A percentile compares a stretch with the other conserved stretches of the same genome.
Evolutionary conservation across 2,329 filamentous ascomycete species (phyloP).

Genomic region (Alternaria ventricosa): DNA sequence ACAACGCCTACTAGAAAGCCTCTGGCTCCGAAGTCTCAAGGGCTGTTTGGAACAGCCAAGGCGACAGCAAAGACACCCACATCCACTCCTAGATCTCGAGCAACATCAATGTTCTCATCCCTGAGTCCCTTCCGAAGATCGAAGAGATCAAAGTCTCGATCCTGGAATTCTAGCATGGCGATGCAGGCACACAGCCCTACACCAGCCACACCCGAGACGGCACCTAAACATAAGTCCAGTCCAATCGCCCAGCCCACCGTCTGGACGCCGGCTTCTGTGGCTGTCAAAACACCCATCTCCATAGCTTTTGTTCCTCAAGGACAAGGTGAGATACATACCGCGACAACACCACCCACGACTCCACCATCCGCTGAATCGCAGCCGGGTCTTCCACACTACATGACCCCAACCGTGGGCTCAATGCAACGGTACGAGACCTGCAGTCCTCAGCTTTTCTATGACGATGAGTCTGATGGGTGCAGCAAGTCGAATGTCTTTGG

Average conservation of each 20-base stretch:
- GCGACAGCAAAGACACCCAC: neutral
- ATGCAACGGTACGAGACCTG: neutral
- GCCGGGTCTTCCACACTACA: neutral
- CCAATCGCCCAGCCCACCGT: neutral
- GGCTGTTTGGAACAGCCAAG: neutral
- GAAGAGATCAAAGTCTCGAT: neutral
- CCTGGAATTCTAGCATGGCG: neutral
- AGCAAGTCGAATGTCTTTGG: neutral
- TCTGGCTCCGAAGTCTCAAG: neutral
- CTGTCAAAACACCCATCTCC: neutral
- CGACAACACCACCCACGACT: neutral
- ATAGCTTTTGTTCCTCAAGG: neutral
- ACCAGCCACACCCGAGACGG: neutral
- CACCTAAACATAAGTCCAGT: neutral
- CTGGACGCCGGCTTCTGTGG: neutral
- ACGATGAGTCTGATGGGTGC: neutral
- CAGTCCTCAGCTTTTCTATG: constrained; percentile 6
- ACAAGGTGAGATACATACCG: neutral
- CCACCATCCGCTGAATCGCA: neutral
- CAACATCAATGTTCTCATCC: neutral
- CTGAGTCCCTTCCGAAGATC: neutral
- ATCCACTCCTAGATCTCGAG: neutral
- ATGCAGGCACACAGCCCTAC: neutral
- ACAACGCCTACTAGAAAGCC: neutral
- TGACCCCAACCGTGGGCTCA: neutral